These are phyloP conservation scores for Venturia pyrina DNA, from an alignment of 2,329 filamentous ascomycete genomes.

Conservation along the genomic window DNA sequence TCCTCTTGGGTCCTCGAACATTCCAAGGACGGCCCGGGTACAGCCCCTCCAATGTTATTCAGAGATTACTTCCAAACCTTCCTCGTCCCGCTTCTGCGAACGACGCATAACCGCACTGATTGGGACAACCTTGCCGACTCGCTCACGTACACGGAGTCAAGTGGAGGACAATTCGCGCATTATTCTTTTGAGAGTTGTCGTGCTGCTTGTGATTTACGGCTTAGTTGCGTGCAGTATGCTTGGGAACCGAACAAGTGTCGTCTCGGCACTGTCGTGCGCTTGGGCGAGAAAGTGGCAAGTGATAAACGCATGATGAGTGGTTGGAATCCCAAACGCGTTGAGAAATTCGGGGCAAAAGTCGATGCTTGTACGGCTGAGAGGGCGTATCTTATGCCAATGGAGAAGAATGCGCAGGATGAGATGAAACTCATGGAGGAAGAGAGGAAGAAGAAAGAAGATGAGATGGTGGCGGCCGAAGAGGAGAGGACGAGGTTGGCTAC, in stretches of 20 bases:
- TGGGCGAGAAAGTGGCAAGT: conserved; percentile 1
- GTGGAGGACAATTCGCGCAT: conserved; percentile 8
- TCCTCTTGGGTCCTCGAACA: conserved; percentile 20
- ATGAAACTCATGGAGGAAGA: conserved; percentile 4
- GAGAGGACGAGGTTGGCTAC: background rate
- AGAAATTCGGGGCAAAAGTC: conserved; percentile 10
- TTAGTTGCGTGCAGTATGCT: conserved; percentile 10
- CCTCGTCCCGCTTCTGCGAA: conserved; percentile 6
- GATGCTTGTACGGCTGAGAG: conserved; percentile 1
- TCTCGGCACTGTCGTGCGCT: conserved; percentile 5
- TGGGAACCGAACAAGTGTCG: conserved; percentile 13
- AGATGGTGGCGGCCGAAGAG: conserved; percentile 2
- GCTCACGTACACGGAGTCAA: background rate
- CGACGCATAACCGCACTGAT: conserved; percentile 11
- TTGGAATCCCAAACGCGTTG: conserved; percentile 10
- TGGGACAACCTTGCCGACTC: conserved; percentile 12
- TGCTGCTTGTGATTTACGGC: conserved; percentile 12
- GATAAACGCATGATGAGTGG: conserved; percentile 12
- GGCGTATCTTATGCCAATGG: conserved; percentile 3
- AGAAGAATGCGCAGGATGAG: background rate
- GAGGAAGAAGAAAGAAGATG: conserved; percentile 1
- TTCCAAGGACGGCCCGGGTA: background rate
- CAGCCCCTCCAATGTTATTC: conserved; percentile 8
- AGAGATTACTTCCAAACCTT: conserved; percentile 13
- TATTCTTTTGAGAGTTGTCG: conserved; percentile 6